Percentiles rank a stretch among this genome's conserved stretches.
Evolutionary conservation across 257 asterid genomes (phyloP).

Genomic region (Penstemon newberryi): DNA sequence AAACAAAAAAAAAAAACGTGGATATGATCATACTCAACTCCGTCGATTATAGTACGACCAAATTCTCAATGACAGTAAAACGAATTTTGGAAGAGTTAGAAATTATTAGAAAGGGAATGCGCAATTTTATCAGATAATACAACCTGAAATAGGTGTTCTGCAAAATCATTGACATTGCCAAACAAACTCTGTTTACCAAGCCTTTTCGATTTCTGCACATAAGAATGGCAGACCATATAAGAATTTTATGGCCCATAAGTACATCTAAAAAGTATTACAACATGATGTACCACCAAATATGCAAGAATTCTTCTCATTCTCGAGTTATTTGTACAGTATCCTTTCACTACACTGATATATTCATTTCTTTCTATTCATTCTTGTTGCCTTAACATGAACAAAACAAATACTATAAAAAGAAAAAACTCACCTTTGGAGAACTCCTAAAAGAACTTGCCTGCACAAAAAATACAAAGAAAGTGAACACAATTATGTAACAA

Average conservation of each 20-base stretch:
- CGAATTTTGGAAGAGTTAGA: no score
- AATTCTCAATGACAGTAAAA: no score
- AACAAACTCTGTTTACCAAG: slow-evolving; percentile 52
- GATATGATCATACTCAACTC: slow-evolving; percentile 6
- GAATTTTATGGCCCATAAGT: slow-evolving; percentile 1
- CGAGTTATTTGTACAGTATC: no score
- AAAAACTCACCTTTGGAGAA: slow-evolving; percentile 50
- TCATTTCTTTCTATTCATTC: background rate
- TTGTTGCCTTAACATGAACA: background rate
- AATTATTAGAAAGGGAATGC: no score
- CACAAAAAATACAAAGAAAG: slow-evolving; percentile 30
- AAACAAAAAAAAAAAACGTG: slow-evolving; percentile 3
- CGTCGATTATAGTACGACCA: no score
- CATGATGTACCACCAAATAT: background rate
- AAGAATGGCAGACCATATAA: slow-evolving; percentile 23
- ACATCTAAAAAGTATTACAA: background rate
- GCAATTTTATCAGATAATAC: slow-evolving; percentile 8
- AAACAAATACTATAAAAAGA: background rate
- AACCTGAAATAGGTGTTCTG: slow-evolving; percentile 80
- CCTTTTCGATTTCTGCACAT: slow-evolving; percentile 58
- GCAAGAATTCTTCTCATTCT: slow-evolving; percentile 1
- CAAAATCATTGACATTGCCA: slow-evolving; percentile 60
- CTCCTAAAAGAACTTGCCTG: slow-evolving; percentile 52
- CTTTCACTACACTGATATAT: background rate
- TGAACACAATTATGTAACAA: slow-evolving; percentile 22